These are phyloP conservation scores for Botrytis porri DNA, from an alignment of 2,329 filamentous ascomycete species.

Conservation along the genomic window DNA sequence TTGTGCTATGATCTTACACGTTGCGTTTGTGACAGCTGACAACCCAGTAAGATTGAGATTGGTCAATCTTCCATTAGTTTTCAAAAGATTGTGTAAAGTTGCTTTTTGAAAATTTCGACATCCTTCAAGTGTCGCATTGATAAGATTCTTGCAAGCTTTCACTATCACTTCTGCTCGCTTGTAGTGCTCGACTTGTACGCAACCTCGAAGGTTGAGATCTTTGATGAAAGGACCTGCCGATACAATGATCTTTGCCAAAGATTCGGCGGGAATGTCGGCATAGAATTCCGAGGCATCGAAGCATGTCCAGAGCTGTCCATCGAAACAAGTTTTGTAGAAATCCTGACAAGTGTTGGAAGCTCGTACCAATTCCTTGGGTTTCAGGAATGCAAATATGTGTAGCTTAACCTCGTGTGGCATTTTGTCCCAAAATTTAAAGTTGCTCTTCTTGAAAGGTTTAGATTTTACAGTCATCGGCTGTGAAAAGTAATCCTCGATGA, in stretches of 20 bases:
- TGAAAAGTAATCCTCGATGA: slow-evolving; percentile 38
- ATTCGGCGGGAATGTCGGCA: slow-evolving; percentile 77
- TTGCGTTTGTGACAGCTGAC: slow-evolving; percentile 73
- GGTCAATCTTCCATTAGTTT: slow-evolving; percentile 71
- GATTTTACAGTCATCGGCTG: slow-evolving; percentile 21
- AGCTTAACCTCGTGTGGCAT: slow-evolving; percentile 82
- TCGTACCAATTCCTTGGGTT: slow-evolving; percentile 76
- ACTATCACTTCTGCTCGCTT: slow-evolving; percentile 74
- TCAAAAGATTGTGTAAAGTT: slow-evolving; percentile 73
- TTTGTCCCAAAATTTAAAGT: slow-evolving; percentile 70
- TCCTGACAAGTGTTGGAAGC: slow-evolving; percentile 72
- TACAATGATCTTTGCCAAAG: slow-evolving; percentile 79
- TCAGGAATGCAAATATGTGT: slow-evolving; percentile 71
- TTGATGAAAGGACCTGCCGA: slow-evolving; percentile 86
- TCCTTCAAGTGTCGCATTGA: slow-evolving; percentile 84
- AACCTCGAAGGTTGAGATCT: slow-evolving; percentile 86
- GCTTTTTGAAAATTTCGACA: slow-evolving; percentile 78
- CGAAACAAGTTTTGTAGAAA: slow-evolving; percentile 83
- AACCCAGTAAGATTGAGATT: slow-evolving; percentile 85
- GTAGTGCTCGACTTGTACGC: slow-evolving; percentile 80
- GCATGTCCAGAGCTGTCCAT: slow-evolving; percentile 88
- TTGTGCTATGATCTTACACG: slow-evolving; percentile 80
- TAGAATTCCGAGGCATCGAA: slow-evolving; percentile 88
- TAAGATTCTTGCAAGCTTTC: slow-evolving; percentile 81
- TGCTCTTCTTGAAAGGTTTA: slow-evolving; percentile 36